Conservation (phyloP, 1,139 yeast genomes). For the Yamadazyma buinensis region DNA sequence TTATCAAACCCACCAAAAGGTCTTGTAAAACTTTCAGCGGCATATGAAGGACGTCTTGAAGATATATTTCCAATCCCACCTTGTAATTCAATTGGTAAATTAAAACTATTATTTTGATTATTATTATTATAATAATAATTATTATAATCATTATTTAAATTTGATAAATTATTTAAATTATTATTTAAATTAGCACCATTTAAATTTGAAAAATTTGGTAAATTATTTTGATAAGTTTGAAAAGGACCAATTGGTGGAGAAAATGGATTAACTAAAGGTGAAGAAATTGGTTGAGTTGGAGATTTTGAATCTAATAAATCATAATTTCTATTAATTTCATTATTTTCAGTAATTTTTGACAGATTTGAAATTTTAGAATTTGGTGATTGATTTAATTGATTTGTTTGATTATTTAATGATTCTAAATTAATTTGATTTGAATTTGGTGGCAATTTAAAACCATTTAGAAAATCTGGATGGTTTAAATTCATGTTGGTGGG, state of each 20-base stretch:
- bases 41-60: conserved; percentile 61
- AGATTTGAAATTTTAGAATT: no score
- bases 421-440: conserved; percentile 4
- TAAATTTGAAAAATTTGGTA: no score
- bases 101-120: conserved; percentile 25
- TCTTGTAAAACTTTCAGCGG: conserved; percentile 57
- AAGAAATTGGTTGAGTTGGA: conserved; percentile 11
- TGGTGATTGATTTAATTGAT: no score
- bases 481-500: conserved; percentile 26
- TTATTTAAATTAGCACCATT: no score
- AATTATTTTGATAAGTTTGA: background rate
- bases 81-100: conserved; percentile 56
- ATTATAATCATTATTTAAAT: no score
- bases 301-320: no score
- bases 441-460: conserved; percentile 13
- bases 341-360: no score
- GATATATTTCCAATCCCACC: conserved; percentile 62
- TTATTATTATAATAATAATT: no score
- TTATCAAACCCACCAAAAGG: no score
- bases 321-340: no score
- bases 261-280: conserved; percentile 15
- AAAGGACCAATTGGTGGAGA: conserved; percentile 12
- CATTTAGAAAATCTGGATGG: conserved; percentile 35
- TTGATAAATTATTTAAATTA: no score
- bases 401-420: background rate